Evolutionary conservation across 345 rosid species (phyloP), one percentile per base, ranked within the genome.

Genomic region (Melaleuca quinquenervia): DNA sequence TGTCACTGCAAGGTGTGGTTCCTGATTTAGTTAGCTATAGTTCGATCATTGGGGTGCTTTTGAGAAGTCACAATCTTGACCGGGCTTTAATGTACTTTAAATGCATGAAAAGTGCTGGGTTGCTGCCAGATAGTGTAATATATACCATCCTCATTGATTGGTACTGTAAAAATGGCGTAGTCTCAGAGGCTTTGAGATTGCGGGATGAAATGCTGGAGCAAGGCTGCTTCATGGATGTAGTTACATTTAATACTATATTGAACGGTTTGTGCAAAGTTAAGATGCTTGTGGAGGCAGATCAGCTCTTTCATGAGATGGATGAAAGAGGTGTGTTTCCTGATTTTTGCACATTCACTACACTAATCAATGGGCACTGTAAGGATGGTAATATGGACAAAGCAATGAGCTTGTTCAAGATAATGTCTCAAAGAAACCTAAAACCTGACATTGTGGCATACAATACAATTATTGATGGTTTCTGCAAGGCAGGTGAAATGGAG

Each of bases 141-240:
- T 95, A 96, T 89, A 93, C 96, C 5, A 90, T 94, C 88, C 93
- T 96, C 84, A 95, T 96, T 75, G 91, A 94, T 87, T 96, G 98
- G 82, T 92, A 91, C 85, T 95, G 95, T 85, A 94, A 88, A 87
- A 91, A 88, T 86, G 94, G 96, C 48, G 85, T 87, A 53, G 85
- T 93, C 84, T 84, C 84, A 11, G 94, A 92, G 89, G 98, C 96
- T 84, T 86, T 96, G 90, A 90, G 86, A 87, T 86, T 92, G 85
- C 89, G 96, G 85, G 92, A 94, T 89, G 94, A 94, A 87, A 96
- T 94, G 96, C 85, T 93, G 51, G 90, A 86, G 86, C 93, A 90
- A 84, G 96, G 99, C 83, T 94, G 96, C 86, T 50, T 84, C 50
- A 60, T 96, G 93, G 98, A 96, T 90, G 93, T 94, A 62, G 92